Evolutionary conservation across 495 filamentous ascomycete genomes (phyloP).

Genomic region (Xylaria sp.): DNA sequence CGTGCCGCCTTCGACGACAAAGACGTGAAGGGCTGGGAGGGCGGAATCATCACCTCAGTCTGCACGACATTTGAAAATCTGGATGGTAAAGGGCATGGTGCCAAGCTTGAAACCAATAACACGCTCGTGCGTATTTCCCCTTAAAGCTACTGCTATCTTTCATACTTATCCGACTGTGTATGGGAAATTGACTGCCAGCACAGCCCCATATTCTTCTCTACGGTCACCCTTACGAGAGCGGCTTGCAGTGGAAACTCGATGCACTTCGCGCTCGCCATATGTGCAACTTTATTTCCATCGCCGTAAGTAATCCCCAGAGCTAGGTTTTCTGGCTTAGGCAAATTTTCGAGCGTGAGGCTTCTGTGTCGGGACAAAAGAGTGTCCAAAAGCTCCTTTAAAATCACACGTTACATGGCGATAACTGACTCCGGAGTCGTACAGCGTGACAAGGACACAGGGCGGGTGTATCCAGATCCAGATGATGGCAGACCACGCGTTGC

Average conservation of each 20-base stretch:
- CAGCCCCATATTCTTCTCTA: slow-evolving; percentile 54
- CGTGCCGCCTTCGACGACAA: slow-evolving; percentile 70
- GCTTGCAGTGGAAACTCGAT: slow-evolving; percentile 70
- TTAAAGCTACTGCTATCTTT: slow-evolving; percentile 11
- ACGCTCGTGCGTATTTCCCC: slow-evolving; percentile 57
- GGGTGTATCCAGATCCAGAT: slow-evolving; percentile 74
- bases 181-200: slow-evolving; percentile 8
- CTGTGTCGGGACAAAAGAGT: too few species aligned
- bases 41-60: slow-evolving; percentile 75
- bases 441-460: slow-evolving; percentile 76
- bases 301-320: slow-evolving; percentile 3
- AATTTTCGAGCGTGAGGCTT: too few species aligned
- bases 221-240: slow-evolving; percentile 67
- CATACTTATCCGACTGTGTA: not conserved
- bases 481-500: slow-evolving; percentile 68
- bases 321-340: too few species aligned
- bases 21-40: slow-evolving; percentile 79
- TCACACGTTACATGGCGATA: too few species aligned
- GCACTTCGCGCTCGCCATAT: slow-evolving; percentile 67
- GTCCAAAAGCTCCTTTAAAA: too few species aligned
- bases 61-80: slow-evolving; percentile 82
- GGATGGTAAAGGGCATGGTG: slow-evolving; percentile 82
- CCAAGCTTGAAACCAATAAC: slow-evolving; percentile 73
- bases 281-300: slow-evolving; percentile 71
- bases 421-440: too few species aligned